Evolutionary conservation across 148 eudicot genomes (phyloP).

Genomic region (Pouteria glomerata): DNA sequence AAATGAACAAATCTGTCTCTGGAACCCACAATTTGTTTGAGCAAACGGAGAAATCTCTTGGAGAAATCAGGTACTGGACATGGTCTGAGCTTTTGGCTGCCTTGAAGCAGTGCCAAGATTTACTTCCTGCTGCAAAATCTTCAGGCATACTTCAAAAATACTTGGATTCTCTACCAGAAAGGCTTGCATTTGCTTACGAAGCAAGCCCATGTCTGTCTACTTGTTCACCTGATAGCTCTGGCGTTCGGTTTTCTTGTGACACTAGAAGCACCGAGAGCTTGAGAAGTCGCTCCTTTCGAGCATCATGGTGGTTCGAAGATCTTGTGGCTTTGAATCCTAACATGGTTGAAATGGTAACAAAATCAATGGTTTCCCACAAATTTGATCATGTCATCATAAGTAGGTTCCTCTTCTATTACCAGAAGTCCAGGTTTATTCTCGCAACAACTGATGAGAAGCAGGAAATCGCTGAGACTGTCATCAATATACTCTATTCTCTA

Average conservation of each 20-base stretch:
- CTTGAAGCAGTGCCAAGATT: constrained; percentile 45
- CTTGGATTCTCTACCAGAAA: constrained; percentile 48
- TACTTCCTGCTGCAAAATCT: constrained; percentile 16
- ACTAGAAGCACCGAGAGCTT: constrained; percentile 71
- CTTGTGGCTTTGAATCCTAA: constrained; percentile 28
- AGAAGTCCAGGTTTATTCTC: constrained; percentile 36
- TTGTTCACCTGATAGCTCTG: constrained; percentile 66
- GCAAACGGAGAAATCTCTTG: constrained; percentile 44
- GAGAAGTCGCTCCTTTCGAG: constrained; percentile 35
- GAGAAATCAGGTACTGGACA: constrained; percentile 49
- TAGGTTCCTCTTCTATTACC: constrained; percentile 69
- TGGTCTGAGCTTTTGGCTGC: constrained; percentile 66
- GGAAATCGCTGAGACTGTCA: constrained; percentile 39
- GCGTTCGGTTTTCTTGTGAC: constrained; percentile 52
- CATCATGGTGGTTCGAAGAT: constrained; percentile 82
- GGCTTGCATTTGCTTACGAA: constrained; percentile 46
- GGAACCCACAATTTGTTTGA: constrained; percentile 42
- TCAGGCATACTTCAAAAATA: constrained; percentile 34
- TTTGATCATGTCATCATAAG: constrained; percentile 47
- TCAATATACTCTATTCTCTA: constrained; percentile 37
- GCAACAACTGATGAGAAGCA: constrained; percentile 41
- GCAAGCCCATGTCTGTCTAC: constrained; percentile 56
- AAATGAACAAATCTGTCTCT: constrained; percentile 44
- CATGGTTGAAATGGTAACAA: constrained; percentile 28
- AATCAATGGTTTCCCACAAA: constrained; percentile 41